These are phyloP conservation scores for Gnetum montanum DNA, from an alignment of 75 land plant species.

Conservation along the genomic window DNA sequence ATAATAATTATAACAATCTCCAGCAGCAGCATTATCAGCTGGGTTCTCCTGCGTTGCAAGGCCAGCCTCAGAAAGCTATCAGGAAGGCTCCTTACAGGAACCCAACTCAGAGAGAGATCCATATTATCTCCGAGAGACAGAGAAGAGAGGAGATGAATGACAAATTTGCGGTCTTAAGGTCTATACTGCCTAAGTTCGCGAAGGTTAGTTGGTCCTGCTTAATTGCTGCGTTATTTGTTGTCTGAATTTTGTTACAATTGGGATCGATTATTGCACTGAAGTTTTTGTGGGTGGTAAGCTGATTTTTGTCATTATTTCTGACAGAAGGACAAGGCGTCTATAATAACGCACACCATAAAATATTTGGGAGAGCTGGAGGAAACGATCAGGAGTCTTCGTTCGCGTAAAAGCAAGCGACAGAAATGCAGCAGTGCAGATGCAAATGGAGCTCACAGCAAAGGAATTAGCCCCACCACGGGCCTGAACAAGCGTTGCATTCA, in stretches of 20 bases:
- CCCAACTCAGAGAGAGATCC: constrained; percentile 31
- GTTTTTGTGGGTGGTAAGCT: neutral
- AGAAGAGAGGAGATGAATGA: constrained; percentile 38
- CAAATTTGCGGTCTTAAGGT: constrained; percentile 21
- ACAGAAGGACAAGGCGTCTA: constrained; percentile 47
- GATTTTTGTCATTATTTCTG: neutral
- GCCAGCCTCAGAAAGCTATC: too few relatives aligned
- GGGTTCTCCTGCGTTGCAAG: too few relatives aligned
- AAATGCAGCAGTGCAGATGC: neutral
- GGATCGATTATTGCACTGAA: neutral
- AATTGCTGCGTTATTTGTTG: neutral
- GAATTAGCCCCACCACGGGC: neutral
- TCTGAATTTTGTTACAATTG: neutral
- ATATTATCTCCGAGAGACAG: constrained; percentile 39
- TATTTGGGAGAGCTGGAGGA: constrained; percentile 34
- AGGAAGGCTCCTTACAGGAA: constrained; percentile 10
- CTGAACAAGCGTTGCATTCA: neutral
- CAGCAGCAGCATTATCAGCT: too few relatives aligned
- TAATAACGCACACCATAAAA: constrained; percentile 32
- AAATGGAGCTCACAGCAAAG: neutral
- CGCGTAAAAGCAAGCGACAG: constrained; percentile 7
- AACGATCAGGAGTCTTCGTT: constrained; percentile 28
- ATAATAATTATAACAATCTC: too few relatives aligned
- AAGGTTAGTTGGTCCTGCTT: neutral
- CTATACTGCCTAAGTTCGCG: constrained; percentile 21